Evolutionary conservation across 108 stramenopile species (phyloP).

Genomic region (Chaetoceros muelleri): DNA sequence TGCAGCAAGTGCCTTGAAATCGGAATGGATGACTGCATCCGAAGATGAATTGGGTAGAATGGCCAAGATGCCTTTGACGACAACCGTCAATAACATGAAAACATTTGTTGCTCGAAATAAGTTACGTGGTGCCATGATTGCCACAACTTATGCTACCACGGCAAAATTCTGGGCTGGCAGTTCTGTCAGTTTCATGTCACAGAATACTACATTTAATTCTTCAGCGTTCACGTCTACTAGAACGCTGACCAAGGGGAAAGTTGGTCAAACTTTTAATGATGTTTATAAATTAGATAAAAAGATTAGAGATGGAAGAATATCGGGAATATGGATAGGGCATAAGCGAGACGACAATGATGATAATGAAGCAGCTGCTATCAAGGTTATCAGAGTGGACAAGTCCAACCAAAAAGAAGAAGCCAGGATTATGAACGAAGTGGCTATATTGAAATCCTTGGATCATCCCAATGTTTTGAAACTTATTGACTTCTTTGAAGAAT

Average conservation of each 20-base stretch:
- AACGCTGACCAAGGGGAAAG: slow-evolving; percentile 3
- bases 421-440: slow-evolving; percentile 57
- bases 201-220: neutral
- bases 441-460: slow-evolving; percentile 45
- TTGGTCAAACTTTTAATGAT: slow-evolving; percentile 26
- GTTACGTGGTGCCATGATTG: slow-evolving; percentile 50
- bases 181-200: slow-evolving; percentile 5
- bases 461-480: slow-evolving; percentile 73
- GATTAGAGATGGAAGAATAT: slow-evolving; percentile 39
- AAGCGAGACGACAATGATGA: slow-evolving; percentile 17
- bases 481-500: slow-evolving; percentile 85
- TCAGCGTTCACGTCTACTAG: neutral
- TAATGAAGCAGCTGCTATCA: slow-evolving; percentile 38
- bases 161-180: slow-evolving; percentile 31
- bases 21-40: slow-evolving; percentile 50
- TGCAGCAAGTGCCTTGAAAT: slow-evolving; percentile 40
- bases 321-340: slow-evolving; percentile 43
- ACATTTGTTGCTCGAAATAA: slow-evolving; percentile 64
- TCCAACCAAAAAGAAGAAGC: slow-evolving; percentile 39
- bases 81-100: slow-evolving; percentile 44
- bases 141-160: slow-evolving; percentile 19
- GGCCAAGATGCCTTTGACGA: slow-evolving; percentile 33
- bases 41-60: slow-evolving; percentile 12
- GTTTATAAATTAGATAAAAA: slow-evolving; percentile 41
- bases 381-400: slow-evolving; percentile 40